phyloP scores from a whole-genome alignment of 2,329 filamentous ascomycete genomes.

The Fusarium nanum region DNA sequence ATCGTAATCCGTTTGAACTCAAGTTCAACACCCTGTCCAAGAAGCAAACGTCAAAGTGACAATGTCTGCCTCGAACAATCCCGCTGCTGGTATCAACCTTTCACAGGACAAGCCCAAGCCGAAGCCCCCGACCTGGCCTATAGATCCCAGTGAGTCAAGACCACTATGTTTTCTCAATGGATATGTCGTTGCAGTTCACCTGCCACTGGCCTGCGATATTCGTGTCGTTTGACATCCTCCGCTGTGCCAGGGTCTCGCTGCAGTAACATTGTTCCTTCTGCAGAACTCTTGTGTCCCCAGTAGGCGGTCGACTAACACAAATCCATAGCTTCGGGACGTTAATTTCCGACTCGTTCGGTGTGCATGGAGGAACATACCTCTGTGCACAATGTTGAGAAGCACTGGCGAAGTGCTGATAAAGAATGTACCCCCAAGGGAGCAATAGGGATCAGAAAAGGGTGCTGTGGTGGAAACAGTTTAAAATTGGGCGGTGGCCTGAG shows the following conservation, averaged over 20 bases:
- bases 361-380: not conserved
- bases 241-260: constrained; percentile 26
- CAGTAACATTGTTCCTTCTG: constrained; percentile 10
- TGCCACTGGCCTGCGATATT: not conserved
- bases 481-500: not conserved
- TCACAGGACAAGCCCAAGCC: constrained; percentile 22
- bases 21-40: not conserved
- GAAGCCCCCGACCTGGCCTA: constrained; percentile 23
- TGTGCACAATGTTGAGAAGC: not conserved
- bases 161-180: not conserved
- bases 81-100: constrained; percentile 3
- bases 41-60: not conserved
- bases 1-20: no score
- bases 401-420: not conserved
- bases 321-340: constrained; percentile 19
- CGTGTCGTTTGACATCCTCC: constrained; percentile 7
- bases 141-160: constrained; percentile 25
- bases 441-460: not conserved
- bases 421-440: not conserved
- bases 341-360: not conserved
- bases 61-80: constrained; percentile 20
- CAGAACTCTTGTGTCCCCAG: constrained; percentile 14
- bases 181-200: not conserved
- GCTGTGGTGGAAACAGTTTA: not conserved
- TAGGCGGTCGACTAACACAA: constrained; percentile 16